Evolutionary conservation across 768 basidiomycete species (phyloP), one percentile per base, ranked within the genome.

Genomic region (Tricholoma terreum): DNA sequence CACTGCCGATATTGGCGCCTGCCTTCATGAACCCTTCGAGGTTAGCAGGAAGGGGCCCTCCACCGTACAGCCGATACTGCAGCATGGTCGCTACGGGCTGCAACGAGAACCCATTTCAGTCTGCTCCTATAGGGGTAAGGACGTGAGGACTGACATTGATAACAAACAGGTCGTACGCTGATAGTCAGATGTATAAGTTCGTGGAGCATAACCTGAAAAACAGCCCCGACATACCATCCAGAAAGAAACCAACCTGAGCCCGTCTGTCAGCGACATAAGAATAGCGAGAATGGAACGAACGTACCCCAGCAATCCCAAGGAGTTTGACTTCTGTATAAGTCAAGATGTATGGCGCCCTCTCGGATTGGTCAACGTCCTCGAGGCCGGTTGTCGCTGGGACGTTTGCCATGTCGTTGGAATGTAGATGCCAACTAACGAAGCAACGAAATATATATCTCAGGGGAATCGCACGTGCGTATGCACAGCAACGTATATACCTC

Each of bases 121-220:
- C 11, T 56, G 46, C 8, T 38, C 30, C 14, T 2, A 11, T 31
- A 4, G 48, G 12, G n/a, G 24, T 1, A 12, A 24, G 12, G 9
- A 6, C 17, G 50, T 9, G 27, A 59, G 31, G 38, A 62, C 82
- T 46, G 58, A 83, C 84, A 67, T 87, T 87, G 67, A 88, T 86
- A 59, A 87, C 80, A 71, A 87, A 88, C 5, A 88, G 71, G 65
- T 88, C 86, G 61, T 88, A 88, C 4, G 86, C 86, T 85, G 10
- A n/a, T 21, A 51, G 61, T 53, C 55, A 50, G 9, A 31, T n/a
- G n/a, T 46, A 34, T 15, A 12, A 11, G 34, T 2, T 38, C 8
- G 9, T 33, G 15, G 51, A 15, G 11, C 27, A 17, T 22, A 9
- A 46, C 17, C 35, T 24, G 33, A 17, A n/a, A 24, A 38, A 21